phyloP scores from a whole-genome alignment of 1,284 basidiomycete genomes.

The Papiliotrema laurentii region DNA sequence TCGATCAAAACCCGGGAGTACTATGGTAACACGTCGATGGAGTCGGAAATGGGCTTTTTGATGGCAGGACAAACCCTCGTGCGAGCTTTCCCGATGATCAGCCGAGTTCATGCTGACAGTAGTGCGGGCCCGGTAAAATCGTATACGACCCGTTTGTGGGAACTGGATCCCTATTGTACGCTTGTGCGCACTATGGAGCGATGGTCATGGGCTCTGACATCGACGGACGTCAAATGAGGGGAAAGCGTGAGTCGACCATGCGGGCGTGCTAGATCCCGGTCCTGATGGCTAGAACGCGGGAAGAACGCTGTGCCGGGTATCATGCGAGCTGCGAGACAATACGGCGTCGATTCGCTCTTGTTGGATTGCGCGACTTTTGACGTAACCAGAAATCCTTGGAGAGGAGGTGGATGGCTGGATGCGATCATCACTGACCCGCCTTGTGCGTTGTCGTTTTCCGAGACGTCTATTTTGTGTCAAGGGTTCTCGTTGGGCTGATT shows the following conservation, averaged over 20 bases:
- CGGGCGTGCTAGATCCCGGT: background rate
- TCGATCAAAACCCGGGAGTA: conserved; percentile 87
- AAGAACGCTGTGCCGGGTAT: conserved; percentile 59
- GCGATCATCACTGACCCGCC: conserved; percentile 93
- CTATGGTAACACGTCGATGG: conserved; percentile 98
- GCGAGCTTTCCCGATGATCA: conserved; percentile 5
- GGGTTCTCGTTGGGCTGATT: background rate
- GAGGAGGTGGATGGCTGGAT: conserved; percentile 83
- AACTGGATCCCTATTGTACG: conserved; percentile 92
- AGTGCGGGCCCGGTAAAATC: conserved; percentile 82
- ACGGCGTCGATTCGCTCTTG: conserved; percentile 69
- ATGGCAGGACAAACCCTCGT: conserved; percentile 96
- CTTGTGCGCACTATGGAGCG: conserved; percentile 79
- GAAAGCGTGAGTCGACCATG: conserved; percentile 56
- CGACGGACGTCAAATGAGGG: conserved; percentile 93
- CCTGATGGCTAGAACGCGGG: conserved; percentile 40
- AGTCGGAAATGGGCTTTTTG: conserved; percentile 85
- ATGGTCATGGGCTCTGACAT: conserved; percentile 90
- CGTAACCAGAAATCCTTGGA: conserved; percentile 81
- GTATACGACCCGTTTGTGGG: conserved; percentile 97
- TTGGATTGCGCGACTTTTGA: conserved; percentile 87
- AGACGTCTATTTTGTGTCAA: too few relatives aligned
- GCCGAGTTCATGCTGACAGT: background rate
- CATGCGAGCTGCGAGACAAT: conserved; percentile 74
- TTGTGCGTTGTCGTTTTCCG: conserved; percentile 56